These are phyloP conservation scores for Bimuria novae-zelandiae DNA, from an alignment of 2,329 filamentous ascomycete genomes.

Conservation along the genomic window DNA sequence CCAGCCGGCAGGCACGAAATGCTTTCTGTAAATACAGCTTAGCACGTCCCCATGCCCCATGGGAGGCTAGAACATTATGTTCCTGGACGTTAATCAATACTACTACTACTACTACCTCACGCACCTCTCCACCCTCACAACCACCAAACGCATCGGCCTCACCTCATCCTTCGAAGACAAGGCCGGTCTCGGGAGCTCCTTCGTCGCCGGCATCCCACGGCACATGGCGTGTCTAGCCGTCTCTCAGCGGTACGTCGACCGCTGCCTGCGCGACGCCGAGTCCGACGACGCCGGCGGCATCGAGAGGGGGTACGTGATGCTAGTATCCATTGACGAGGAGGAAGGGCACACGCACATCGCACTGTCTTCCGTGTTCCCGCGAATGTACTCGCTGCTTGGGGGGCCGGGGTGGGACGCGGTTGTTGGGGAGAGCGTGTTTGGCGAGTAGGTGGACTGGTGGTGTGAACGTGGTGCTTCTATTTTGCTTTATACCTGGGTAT, in stretches of 20 bases:
- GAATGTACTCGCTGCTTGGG: slow-evolving; percentile 7
- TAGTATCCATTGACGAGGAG: slow-evolving; percentile 4
- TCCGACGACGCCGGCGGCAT: neutral
- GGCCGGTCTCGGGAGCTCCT: too few relatives aligned
- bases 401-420: neutral
- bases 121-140: too few relatives aligned
- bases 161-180: too few relatives aligned
- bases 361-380: neutral
- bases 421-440: neutral
- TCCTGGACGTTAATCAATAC: too few relatives aligned
- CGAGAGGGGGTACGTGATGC: neutral
- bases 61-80: too few relatives aligned
- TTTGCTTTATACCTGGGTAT: too few relatives aligned
- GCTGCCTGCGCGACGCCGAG: neutral
- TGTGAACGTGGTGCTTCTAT: too few relatives aligned
- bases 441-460: neutral
- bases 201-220: neutral
- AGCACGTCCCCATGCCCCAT: too few relatives aligned
- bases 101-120: too few relatives aligned
- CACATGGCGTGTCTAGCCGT: slow-evolving; percentile 2
- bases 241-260: neutral
- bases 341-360: slow-evolving; percentile 1
- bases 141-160: neutral
- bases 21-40: too few relatives aligned
- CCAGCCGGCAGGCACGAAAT: too few relatives aligned